These are phyloP conservation scores for Whalleya microplaca DNA, from an alignment of 2,329 filamentous ascomycete species.

Conservation along the genomic window DNA sequence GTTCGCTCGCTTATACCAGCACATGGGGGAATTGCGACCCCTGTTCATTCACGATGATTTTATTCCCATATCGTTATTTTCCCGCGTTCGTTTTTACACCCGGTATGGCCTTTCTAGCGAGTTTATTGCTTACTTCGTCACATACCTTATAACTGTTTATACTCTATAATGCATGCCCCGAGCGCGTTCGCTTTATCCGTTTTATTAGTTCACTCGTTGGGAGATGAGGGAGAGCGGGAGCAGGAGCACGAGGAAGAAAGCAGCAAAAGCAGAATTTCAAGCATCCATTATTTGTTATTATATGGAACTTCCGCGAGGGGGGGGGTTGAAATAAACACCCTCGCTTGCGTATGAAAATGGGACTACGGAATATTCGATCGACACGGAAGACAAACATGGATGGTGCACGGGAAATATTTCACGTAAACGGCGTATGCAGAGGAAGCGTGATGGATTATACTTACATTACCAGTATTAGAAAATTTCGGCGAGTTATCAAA, in stretches of 20 bases:
- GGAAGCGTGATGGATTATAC: neutral
- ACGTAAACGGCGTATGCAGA: slow-evolving; percentile 10
- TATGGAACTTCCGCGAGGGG: neutral
- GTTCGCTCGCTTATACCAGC: neutral
- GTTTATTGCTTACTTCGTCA: neutral
- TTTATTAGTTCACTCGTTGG: neutral
- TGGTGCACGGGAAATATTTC: neutral
- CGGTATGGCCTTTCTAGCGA: neutral
- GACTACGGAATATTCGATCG: neutral
- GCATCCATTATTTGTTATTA: neutral
- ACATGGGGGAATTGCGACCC: neutral
- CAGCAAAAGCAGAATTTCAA: neutral
- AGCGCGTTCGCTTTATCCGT: neutral
- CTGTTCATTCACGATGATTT: neutral
- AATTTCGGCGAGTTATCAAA: neutral
- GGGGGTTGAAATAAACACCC: neutral
- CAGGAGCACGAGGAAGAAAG: neutral
- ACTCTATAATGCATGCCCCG: neutral
- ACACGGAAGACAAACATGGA: neutral
- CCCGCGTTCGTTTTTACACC: neutral
- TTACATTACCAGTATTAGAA: no score
- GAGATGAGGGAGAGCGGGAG: neutral
- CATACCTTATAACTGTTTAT: neutral
- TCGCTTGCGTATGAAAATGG: neutral
- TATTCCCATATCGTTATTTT: neutral